Percentiles rank a stretch among this genome's conserved stretches.
Conservation (phyloP, 1,139 yeast species). For the Candida freyschussii region DNA sequence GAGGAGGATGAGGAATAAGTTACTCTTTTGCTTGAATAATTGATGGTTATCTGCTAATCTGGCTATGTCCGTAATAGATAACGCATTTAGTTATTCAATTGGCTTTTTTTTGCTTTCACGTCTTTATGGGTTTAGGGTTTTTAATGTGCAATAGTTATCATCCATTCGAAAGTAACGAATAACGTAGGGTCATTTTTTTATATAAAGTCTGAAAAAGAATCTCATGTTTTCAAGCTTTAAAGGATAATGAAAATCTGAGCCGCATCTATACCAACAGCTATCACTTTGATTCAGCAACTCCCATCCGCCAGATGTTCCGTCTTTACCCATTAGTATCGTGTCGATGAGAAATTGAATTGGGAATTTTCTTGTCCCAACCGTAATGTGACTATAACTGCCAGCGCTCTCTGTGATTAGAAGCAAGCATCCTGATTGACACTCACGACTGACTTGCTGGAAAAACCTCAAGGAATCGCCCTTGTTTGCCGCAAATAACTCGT, state of each 20-base stretch:
- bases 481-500: constrained; percentile 73
- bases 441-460: constrained; percentile 42
- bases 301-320: constrained; percentile 56
- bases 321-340: constrained; percentile 58
- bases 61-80: too few relatives aligned
- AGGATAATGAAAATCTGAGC: constrained; percentile 52
- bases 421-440: constrained; percentile 51
- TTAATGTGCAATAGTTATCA: constrained; percentile 2
- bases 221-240: constrained; percentile 84
- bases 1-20: constrained; percentile 87
- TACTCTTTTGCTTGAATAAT: constrained; percentile 11
- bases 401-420: constrained; percentile 81
- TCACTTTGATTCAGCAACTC: constrained; percentile 59
- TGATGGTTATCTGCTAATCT: constrained; percentile 15
- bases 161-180: neutral
- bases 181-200: constrained; percentile 34
- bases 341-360: constrained; percentile 81
- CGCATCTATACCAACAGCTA: constrained; percentile 77
- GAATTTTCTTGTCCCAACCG: constrained; percentile 68
- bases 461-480: constrained; percentile 56
- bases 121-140: constrained; percentile 11
- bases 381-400: constrained; percentile 80
- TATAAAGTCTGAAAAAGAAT: constrained; percentile 71
- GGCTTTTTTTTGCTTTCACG: constrained; percentile 13
- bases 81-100: constrained; percentile 13